Conservation (phyloP, 139 green algal species). For the Chlamydomonas sp. region DNA sequence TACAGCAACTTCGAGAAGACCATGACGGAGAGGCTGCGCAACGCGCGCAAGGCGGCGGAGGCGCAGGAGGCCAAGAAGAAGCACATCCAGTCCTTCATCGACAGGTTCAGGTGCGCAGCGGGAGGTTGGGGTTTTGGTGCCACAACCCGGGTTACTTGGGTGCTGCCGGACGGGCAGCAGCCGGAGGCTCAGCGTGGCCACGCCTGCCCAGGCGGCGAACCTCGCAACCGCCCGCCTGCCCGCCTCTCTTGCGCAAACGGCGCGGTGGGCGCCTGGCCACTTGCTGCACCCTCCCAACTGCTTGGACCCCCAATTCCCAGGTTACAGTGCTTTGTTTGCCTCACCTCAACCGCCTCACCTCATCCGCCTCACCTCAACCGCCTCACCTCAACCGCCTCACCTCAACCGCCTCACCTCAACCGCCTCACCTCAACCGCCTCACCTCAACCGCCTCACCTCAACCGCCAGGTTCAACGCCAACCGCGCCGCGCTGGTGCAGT, state of each 20-base stretch:
- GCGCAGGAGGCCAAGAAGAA: conserved; percentile 67
- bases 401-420: not conserved
- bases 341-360: not conserved
- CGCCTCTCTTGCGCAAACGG: too few relatives aligned
- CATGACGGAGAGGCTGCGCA: conserved; percentile 67
- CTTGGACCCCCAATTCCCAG: too few relatives aligned
- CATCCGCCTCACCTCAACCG: too few relatives aligned
- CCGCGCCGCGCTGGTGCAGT: conserved; percentile 90
- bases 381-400: too few relatives aligned
- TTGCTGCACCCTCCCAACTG: too few relatives aligned
- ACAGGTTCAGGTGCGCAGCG: conserved; percentile 81
- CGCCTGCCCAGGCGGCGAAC: too few relatives aligned
- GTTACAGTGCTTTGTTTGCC: too few relatives aligned
- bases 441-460: not conserved
- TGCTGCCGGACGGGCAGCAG: too few relatives aligned
- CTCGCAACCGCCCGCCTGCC: too few relatives aligned
- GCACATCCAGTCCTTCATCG: conserved; percentile 93
- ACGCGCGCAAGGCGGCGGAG: conserved; percentile 75
- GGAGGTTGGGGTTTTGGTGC: not conserved
- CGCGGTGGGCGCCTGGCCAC: too few relatives aligned
- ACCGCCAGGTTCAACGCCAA: conserved; percentile 88
- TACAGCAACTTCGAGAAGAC: conserved; percentile 91
- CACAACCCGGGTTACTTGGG: too few relatives aligned
- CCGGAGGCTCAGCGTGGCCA: too few relatives aligned
- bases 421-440: not conserved